A percentile compares a stretch with the other conserved stretches of the same genome.
These are phyloP conservation scores for Fusarium haematococcum DNA, from an alignment of 2,329 filamentous ascomycete species.

Conservation along the genomic window DNA sequence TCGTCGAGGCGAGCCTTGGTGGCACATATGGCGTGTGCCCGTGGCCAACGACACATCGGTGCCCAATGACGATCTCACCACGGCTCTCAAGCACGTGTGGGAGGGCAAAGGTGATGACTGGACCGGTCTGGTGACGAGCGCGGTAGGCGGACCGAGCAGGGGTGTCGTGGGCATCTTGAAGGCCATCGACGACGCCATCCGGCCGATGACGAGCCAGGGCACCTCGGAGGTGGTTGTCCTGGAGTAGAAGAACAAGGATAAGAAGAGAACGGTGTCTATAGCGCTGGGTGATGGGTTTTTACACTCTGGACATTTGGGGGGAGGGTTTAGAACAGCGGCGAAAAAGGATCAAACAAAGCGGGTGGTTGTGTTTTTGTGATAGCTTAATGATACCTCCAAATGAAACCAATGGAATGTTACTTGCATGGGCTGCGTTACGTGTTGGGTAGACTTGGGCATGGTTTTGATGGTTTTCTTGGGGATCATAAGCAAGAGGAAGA, in stretches of 20 bases:
- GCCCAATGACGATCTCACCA: slow-evolving; percentile 51
- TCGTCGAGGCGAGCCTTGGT: slow-evolving; percentile 62
- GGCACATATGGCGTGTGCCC: slow-evolving; percentile 60
- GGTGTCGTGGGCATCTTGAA: slow-evolving; percentile 61
- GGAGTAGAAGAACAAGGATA: slow-evolving; percentile 28
- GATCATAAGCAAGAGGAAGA: not conserved
- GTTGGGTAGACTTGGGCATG: not conserved
- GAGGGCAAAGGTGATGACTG: slow-evolving; percentile 57
- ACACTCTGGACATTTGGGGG: slow-evolving; percentile 25
- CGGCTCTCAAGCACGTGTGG: slow-evolving; percentile 60
- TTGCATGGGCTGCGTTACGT: not conserved
- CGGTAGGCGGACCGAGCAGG: slow-evolving; percentile 55
- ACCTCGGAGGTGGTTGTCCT: slow-evolving; percentile 35
- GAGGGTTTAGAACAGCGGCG: slow-evolving; percentile 29
- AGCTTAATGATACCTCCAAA: slow-evolving; percentile 49
- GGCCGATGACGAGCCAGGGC: slow-evolving; percentile 42
- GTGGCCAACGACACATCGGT: slow-evolving; percentile 17
- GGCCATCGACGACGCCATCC: slow-evolving; percentile 61
- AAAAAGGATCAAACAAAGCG: slow-evolving; percentile 37
- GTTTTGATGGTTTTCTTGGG: not conserved
- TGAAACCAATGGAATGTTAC: slow-evolving; percentile 36
- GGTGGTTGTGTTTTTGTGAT: slow-evolving; percentile 41
- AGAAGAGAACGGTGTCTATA: slow-evolving; percentile 1
- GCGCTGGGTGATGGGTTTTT: slow-evolving; percentile 17
- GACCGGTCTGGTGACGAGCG: slow-evolving; percentile 61